Base-by-base conservation (phyloP, 2,329 filamentous ascomycete species). In the Clonostachys sp. region DNA sequence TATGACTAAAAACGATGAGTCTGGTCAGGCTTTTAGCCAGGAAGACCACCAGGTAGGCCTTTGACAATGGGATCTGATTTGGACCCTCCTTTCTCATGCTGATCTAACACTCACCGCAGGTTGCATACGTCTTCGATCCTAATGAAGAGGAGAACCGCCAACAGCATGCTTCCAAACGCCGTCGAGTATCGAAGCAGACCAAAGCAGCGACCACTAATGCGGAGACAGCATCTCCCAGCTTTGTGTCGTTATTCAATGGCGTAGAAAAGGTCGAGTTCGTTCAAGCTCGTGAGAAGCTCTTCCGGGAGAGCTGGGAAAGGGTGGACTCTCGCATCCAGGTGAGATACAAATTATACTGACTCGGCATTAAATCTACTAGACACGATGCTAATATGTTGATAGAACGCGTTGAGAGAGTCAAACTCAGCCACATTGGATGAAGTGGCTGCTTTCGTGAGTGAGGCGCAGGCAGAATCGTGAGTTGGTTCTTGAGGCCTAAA, bases 241-340 rank as follows among this genome's bases (percentile, higher is more conserved):
- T 82, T 49, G 70, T 74, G 17, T 66, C 74, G 8, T 67, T 86
- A 16, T 64, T 87, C 8, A 71, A 74, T 49, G 81, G 80, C 5
- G 59, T 64, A 0, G 84, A 87, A 62, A 66, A 61, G 41, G 55
- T 68, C 3, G 69, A 70, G 34, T 73, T 70, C 46, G 71, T 78
- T 18, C 61, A 61, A 8, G 64, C 82, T 45, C 76, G 89, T 18
- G 73, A 83, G 59, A 65, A 72, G 42, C 69, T 81, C 4, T 92
- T 84, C 62, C 68, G 81, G 45, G 65, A 74, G 46, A 71, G 80
- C 44, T 94, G 89, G 89, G 65, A 70, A 3, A 66, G 73, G 38
- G 79, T 89, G 54, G 78, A 89, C 51, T 62, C 66, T 42, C 77
- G 80, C 24, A 84, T 91, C 45, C 76, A 85, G 60, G 67, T 68